Evolutionary conservation across 495 filamentous ascomycete species (phyloP).

Genomic region (Stereocaulon alpinum): DNA sequence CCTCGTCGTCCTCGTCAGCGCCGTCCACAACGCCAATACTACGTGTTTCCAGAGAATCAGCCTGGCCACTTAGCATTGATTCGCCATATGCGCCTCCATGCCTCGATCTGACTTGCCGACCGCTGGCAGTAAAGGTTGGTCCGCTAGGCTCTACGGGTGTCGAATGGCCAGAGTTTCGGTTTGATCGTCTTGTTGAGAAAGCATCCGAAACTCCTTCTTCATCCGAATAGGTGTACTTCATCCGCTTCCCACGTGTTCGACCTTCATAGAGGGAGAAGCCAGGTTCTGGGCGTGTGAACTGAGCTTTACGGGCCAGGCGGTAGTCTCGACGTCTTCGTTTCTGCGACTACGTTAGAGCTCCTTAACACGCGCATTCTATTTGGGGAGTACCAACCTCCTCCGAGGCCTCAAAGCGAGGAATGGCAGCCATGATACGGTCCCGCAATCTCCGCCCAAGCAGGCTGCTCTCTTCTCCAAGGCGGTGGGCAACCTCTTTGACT

Average conservation of each 20-base stretch:
- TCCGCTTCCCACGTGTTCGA: slow-evolving; percentile 85
- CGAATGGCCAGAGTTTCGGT: slow-evolving; percentile 58
- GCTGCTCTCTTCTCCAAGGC: slow-evolving; percentile 66
- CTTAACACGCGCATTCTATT: neutral
- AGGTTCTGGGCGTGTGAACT: slow-evolving; percentile 77
- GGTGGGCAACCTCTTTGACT: slow-evolving; percentile 59
- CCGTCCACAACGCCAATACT: slow-evolving; percentile 30
- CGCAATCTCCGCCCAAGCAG: slow-evolving; percentile 68
- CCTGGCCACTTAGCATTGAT: slow-evolving; percentile 47
- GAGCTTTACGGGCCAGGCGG: slow-evolving; percentile 70
- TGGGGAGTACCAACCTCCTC: slow-evolving; percentile 57
- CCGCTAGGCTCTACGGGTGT: slow-evolving; percentile 58
- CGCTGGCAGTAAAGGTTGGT: slow-evolving; percentile 84
- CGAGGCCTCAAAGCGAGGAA: slow-evolving; percentile 88
- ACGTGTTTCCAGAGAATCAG: slow-evolving; percentile 25
- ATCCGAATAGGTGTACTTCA: slow-evolving; percentile 92
- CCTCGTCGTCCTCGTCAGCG: slow-evolving; percentile 64
- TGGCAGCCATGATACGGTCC: slow-evolving; percentile 64
- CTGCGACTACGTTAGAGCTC: slow-evolving; percentile 37
- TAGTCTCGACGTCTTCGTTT: slow-evolving; percentile 93
- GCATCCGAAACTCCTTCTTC: slow-evolving; percentile 76
- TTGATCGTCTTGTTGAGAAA: slow-evolving; percentile 56
- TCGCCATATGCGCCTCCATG: slow-evolving; percentile 73
- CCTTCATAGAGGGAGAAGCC: slow-evolving; percentile 94
- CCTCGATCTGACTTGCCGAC: slow-evolving; percentile 70